Percentiles rank a stretch among this genome's conserved stretches.
Evolutionary conservation across 805 yeast species (phyloP).

Genomic region (Saturnispora ahearnii): DNA sequence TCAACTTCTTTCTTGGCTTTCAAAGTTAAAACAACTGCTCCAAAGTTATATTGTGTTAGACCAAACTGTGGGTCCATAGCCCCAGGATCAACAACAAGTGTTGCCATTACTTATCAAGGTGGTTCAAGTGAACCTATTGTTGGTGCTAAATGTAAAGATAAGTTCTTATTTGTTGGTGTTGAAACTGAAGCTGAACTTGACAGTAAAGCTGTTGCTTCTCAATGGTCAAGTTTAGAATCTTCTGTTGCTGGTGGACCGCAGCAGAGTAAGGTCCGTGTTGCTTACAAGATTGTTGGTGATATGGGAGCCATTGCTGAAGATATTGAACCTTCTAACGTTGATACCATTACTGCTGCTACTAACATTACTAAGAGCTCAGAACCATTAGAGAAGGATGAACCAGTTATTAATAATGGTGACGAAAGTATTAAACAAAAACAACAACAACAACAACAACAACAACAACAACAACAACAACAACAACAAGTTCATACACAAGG

Average conservation of each 20-base stretch:
- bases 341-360: conserved; percentile 11
- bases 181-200: conserved; percentile 58
- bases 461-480: conserved; percentile 9
- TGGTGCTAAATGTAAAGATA: conserved; percentile 79
- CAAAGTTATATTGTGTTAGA: conserved; percentile 88
- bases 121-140: conserved; percentile 63
- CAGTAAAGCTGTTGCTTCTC: conserved; percentile 49
- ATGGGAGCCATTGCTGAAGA: conserved; percentile 28
- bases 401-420: not conserved
- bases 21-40: conserved; percentile 97
- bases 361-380: not conserved
- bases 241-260: conserved; percentile 28
- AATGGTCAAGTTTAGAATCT: conserved; percentile 70
- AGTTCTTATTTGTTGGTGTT: conserved; percentile 80
- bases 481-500: conserved; percentile 1
- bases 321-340: conserved; percentile 14
- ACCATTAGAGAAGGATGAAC: not conserved
- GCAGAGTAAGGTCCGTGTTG: conserved; percentile 27
- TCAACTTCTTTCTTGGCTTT: conserved; percentile 55
- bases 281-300: conserved; percentile 22
- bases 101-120: conserved; percentile 82
- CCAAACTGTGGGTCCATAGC: conserved; percentile 81
- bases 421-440: not conserved
- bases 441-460: not conserved
- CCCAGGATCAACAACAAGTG: conserved; percentile 65